Evolutionary conservation across 306 rosid genomes (phyloP).

Genomic region (Herpetospermum pedunculosum): DNA sequence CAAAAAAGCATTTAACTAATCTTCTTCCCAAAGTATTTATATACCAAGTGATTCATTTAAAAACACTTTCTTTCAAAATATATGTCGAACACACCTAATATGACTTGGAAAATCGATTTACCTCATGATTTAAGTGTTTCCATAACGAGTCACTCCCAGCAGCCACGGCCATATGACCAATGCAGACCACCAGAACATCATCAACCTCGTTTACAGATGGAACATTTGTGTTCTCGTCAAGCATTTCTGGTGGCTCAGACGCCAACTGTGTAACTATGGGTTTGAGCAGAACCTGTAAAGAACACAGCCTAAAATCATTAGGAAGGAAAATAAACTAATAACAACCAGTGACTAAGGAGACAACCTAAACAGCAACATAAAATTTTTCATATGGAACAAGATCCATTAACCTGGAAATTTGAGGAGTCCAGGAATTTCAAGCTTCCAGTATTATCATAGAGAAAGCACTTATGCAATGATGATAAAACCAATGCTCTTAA

Average conservation of each 20-base stretch:
- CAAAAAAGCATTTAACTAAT: not conserved
- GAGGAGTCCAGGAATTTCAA: conserved; percentile 66
- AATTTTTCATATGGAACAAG: not conserved
- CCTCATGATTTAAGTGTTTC: conserved; percentile 90
- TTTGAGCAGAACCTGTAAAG: conserved; percentile 62
- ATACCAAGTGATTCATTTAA: not conserved
- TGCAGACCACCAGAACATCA: conserved; percentile 62
- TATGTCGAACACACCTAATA: not conserved
- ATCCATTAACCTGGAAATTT: conserved; percentile 62
- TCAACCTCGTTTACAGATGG: conserved; percentile 65
- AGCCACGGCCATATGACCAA: conserved; percentile 93
- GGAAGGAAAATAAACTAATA: not conserved
- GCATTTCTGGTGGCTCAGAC: conserved; percentile 52
- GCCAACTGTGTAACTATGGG: conserved; percentile 73
- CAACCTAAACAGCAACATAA: not conserved
- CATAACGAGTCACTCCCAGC: conserved; percentile 82
- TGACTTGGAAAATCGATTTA: not conserved
- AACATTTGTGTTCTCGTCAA: conserved; percentile 36
- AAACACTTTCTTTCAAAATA: not conserved
- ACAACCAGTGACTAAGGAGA: not conserved
- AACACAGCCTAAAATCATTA: not conserved
- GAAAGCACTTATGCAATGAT: conserved; percentile 81
- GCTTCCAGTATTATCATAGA: conserved; percentile 70
- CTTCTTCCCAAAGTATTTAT: too few species aligned
- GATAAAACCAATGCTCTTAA: conserved; percentile 64